Evolutionary conservation across 352 stramenopile genomes (phyloP).

Genomic region (Phytophthora nicotianae): DNA sequence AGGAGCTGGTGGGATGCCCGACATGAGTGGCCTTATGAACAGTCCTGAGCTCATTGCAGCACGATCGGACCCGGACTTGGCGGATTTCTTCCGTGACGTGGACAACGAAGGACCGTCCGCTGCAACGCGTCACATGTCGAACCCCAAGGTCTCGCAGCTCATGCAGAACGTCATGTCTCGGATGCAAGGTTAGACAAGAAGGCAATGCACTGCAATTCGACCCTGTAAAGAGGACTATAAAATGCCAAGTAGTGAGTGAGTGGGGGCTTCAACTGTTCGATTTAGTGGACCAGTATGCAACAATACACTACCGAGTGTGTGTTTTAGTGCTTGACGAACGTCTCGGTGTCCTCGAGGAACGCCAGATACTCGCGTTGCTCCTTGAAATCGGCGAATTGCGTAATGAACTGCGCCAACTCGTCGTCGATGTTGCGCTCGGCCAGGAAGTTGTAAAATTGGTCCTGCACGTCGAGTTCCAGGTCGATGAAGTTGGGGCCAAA

Average conservation of each 20-base stretch:
- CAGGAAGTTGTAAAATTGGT: constrained; percentile 82
- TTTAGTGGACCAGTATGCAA: constrained; percentile 25
- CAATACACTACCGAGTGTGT: constrained; percentile 11
- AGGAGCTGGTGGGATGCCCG: constrained; percentile 57
- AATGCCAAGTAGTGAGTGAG: constrained; percentile 19
- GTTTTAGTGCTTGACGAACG: constrained; percentile 77
- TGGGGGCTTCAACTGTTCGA: constrained; percentile 23
- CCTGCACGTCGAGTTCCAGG: constrained; percentile 85
- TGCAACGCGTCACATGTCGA: constrained; percentile 88
- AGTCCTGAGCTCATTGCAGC: constrained; percentile 74
- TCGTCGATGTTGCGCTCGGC: constrained; percentile 81
- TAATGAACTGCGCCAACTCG: constrained; percentile 86
- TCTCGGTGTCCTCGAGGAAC: constrained; percentile 72
- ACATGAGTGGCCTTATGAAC: constrained; percentile 76
- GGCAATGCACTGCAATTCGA: constrained; percentile 5
- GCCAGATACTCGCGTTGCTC: constrained; percentile 86
- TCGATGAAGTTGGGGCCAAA: constrained; percentile 83
- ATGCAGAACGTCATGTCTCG: constrained; percentile 74
- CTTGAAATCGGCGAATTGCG: constrained; percentile 84
- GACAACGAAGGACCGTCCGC: constrained; percentile 76
- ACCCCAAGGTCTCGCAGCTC: constrained; percentile 84
- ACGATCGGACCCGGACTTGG: constrained; percentile 72
- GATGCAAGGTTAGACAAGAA: constrained; percentile 51
- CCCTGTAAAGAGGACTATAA: constrained; percentile 13
- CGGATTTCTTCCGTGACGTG: constrained; percentile 85